A percentile compares a stretch with the other conserved stretches of the same genome.
phyloP scores from a whole-genome alignment of 1,284 basidiomycete species.

The Naganishia liquefaciens region DNA sequence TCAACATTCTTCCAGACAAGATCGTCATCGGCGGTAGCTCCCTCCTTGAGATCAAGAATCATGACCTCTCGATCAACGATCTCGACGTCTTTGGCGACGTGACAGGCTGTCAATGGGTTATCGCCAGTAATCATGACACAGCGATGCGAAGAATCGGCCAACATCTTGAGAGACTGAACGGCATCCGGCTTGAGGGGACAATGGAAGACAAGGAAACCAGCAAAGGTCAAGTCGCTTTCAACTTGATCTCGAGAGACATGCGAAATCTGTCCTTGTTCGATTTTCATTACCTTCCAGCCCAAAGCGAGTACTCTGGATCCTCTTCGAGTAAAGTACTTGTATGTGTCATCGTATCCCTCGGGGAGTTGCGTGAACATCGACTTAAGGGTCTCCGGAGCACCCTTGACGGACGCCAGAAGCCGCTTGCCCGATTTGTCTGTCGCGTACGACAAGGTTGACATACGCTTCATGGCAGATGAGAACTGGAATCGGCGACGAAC shows the following conservation, averaged over 20 bases:
- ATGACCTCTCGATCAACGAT: constrained; percentile 91
- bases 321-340: constrained; percentile 85
- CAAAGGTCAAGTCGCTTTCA: constrained; percentile 75
- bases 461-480: constrained; percentile 90
- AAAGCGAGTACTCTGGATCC: constrained; percentile 89
- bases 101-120: constrained; percentile 90
- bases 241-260: constrained; percentile 75
- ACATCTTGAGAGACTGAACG: constrained; percentile 81
- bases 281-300: constrained; percentile 76
- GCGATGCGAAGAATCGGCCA: constrained; percentile 88
- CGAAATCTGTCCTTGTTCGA: constrained; percentile 80
- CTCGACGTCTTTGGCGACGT: constrained; percentile 90
- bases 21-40: constrained; percentile 68
- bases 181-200: constrained; percentile 94
- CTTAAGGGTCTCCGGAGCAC: constrained; percentile 92
- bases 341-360: constrained; percentile 81
- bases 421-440: constrained; percentile 47
- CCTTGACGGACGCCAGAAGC: constrained; percentile 72
- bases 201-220: constrained; percentile 93
- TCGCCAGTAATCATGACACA: constrained; percentile 98
- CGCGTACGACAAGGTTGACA: constrained; percentile 84
- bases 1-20: constrained; percentile 92
- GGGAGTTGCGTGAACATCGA: constrained; percentile 76
- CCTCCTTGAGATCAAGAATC: constrained; percentile 84
- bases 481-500: constrained; percentile 93